Evolutionary conservation across 2,329 filamentous ascomycete genomes (phyloP), one percentile per base, ranked within the genome.

Genomic region (Calonectria multiphialidica): DNA sequence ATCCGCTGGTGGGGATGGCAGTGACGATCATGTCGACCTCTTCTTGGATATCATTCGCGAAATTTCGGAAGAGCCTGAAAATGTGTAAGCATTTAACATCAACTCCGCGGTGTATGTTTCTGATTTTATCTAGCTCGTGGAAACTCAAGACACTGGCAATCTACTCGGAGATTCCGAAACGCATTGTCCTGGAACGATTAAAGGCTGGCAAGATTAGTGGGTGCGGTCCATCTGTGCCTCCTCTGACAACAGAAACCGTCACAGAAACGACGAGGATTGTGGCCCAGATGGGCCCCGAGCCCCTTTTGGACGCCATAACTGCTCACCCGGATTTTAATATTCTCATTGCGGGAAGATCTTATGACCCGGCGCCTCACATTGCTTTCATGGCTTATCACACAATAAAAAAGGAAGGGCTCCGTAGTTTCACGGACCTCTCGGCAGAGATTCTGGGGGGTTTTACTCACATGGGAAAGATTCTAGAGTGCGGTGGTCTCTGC

Each of bases 271-370:
- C 57, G 8, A 28, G 35, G 44, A 44, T 55, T 7, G 64, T 66
- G 13, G 64, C 64, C 3, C 64, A 66, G 25, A 66, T 66, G 64
- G 64, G 64, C 10, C 44, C 64, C 18, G 64, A 66, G 37, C 64
- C 64, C 5, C 45, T 66, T 21, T 37, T 66, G 16, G 47, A 66
- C 13, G 64, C 64, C 37, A 42, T 66, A 15, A 23, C 40, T 21
- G 37, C 21, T 25, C 25, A 55, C 21, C 47, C 64, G 3, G 45
- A 55, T 16, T 50, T 55, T 23, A 40, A 66, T 18, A 35, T 66
- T 28, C 45, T 66, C 30, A 49, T 66, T 35, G 15, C 64, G 2
- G 64, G 64, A 16, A 33, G 64, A 3, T 21, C 47, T n/a, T 66
- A 66, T 40, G 61, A 64, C 7, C 61, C 61, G 7, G 42, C 61